Evolutionary conservation across 176 grass and related monocot genomes (phyloP).

Genomic region (Aegilops sharonensis): DNA sequence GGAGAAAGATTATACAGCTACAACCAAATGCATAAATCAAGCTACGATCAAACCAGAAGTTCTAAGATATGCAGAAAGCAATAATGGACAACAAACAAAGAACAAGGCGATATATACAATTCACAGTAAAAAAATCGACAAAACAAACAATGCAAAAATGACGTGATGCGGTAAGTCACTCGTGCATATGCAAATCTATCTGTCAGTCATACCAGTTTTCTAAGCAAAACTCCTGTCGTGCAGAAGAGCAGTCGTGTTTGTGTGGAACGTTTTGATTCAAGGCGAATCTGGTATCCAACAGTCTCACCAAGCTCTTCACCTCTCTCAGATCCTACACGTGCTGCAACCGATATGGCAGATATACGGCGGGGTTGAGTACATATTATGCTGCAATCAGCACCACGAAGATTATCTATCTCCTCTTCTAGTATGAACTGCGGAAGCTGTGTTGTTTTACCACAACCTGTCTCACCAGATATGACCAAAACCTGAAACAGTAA

Average conservation of each 20-base stretch:
- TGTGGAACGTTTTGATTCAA: conserved; percentile 81
- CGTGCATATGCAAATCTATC: conserved; percentile 22
- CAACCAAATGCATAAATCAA: background rate
- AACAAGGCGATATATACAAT: background rate
- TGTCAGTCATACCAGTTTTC: conserved; percentile 64
- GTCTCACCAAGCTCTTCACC: conserved; percentile 87
- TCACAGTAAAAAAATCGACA: background rate
- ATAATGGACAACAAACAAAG: conserved; percentile 8
- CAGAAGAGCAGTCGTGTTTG: conserved; percentile 88
- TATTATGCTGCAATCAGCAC: conserved; percentile 90
- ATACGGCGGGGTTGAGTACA: conserved; percentile 97
- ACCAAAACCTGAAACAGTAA: conserved; percentile 71
- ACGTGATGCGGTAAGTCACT: background rate
- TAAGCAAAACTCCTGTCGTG: conserved; percentile 93
- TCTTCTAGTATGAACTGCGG: conserved; percentile 96
- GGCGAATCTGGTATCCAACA: conserved; percentile 90
- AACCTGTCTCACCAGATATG: conserved; percentile 95
- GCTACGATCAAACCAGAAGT: background rate
- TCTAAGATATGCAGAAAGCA: background rate
- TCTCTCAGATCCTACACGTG: conserved; percentile 83
- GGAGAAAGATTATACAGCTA: conserved; percentile 17
- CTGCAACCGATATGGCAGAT: conserved; percentile 91
- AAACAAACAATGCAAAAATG: conserved; percentile 21
- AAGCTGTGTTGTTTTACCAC: conserved; percentile 95
- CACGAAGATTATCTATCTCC: conserved; percentile 71